Percentiles rank a stretch among this genome's conserved stretches.
Evolutionary conservation across 257 asterid genomes (phyloP).

Genomic region (Paulownia fortunei): DNA sequence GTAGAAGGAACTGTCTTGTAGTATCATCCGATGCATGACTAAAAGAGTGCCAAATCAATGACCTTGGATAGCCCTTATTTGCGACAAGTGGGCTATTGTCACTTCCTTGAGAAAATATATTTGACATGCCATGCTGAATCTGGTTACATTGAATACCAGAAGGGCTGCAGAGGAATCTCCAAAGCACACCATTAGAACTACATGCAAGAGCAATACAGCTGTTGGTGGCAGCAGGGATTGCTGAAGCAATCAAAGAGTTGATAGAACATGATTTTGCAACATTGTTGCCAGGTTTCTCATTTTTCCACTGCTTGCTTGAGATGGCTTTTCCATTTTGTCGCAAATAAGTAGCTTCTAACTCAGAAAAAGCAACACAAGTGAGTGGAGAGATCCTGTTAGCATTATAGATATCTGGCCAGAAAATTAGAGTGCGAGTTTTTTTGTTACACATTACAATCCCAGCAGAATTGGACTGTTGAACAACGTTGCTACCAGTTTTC

Average conservation of each 20-base stretch:
- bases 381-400: conserved; percentile 50
- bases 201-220: conserved; percentile 76
- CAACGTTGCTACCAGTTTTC: conserved; percentile 42
- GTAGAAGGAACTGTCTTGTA: conserved; percentile 71
- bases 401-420: conserved; percentile 79
- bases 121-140: conserved; percentile 42
- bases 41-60: conserved; percentile 76
- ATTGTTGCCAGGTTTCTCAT: conserved; percentile 43
- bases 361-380: conserved; percentile 53
- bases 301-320: conserved; percentile 46
- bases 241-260: conserved; percentile 79
- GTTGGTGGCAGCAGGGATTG: conserved; percentile 50
- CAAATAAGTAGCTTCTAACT: conserved; percentile 38
- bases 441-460: conserved; percentile 76
- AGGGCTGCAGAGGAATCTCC: conserved; percentile 72
- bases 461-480: conserved; percentile 58
- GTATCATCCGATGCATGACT: conserved; percentile 47
- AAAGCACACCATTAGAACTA: conserved; percentile 77
- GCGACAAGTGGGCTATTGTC: conserved; percentile 53
- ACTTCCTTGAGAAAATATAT: conserved; percentile 45
- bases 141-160: conserved; percentile 56
- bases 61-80: conserved; percentile 85
- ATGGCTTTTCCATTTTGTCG: conserved; percentile 43
- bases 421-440: conserved; percentile 56
- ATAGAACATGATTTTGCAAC: conserved; percentile 46